Evolutionary conservation across 2,329 filamentous ascomycete species (phyloP), one percentile per base, ranked within the genome.

Genomic region (Aspergillus felis): DNA sequence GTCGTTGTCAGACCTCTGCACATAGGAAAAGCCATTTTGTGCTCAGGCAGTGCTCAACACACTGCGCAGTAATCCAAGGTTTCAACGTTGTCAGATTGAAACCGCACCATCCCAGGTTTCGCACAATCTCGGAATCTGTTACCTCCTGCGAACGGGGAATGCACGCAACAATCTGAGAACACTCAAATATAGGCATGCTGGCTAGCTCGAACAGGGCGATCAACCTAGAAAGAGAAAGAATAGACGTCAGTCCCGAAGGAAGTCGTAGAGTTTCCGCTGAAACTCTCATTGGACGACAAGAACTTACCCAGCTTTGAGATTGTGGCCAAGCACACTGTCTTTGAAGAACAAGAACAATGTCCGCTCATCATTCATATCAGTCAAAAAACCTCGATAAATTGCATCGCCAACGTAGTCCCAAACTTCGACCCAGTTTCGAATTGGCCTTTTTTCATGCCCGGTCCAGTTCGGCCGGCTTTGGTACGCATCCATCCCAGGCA

Each of bases 191-290:
- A 44, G 90, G 85, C 59, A 84, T 82, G 67, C 89, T 87, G 67
- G 90, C 91, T 59, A 97, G 84, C 79, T 96, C 92, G 67, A 96
- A 93, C 57, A 96, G 83, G 61, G 91, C 90, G 81, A 96, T 92
- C 53, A 97, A 84, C 70, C 89, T 92, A 10, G 6, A 56, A 10
- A 32, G 14, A 5, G 20, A 32, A 8, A n/a, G 12, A 17, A 35
- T 10, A 41, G 10, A 35, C 1, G 28, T 51, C 5, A 51, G 35
- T 35, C 44, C 22, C 24, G 6, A 25, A 51, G 12, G 24, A 53
- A 29, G 28, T 7, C 24, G 50, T 25, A n/a, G 5, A 17, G 10
- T n/a, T 27, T 49, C 22, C 47, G 32, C 32, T 38, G 14, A 14
- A 17, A 38, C 32, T 38, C 5, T 38, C 32, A 38, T 38, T 4